Base-by-base conservation (phyloP, 768 basidiomycete genomes). In the Lentinus tigrinus region DNA sequence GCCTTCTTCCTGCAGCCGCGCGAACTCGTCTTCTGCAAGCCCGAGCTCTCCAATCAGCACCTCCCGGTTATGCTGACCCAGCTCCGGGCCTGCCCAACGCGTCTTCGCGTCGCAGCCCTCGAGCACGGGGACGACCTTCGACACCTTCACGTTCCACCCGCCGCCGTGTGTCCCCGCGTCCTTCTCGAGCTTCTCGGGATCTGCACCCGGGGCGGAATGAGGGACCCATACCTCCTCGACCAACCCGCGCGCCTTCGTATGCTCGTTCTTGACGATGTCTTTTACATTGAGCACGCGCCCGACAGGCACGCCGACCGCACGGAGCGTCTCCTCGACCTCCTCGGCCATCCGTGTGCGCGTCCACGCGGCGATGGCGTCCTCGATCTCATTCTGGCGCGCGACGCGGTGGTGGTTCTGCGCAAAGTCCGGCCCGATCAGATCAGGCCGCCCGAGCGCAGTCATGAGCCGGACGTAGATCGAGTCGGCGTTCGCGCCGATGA, bases 401-500 rank as follows among this genome's bases (percentile, higher is more conserved):
- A 80, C 78, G 17, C 78, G 78, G 43, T 75, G 72, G 26, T 73
- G 72, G 56, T 79, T 78, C 2, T 74, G 75, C 19, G 72, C 74
- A 61, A 81, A 86, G 10, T 67, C 60, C 5, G 84, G 76, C 1
- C 85, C 84, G 3, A 75, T 77, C 58, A 89, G 80, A 70, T 88
- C 88, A 1, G 77, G 62, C 2, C 87, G 82, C 13, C 73, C 78
- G 61, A 89, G 82, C 48, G 77, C 76, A 37, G 70, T 69, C 88
- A 89, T 90, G 58, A 88, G 75, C 4, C 85, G 82, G 57, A 73
- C 79, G 74, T 89, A 89, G 67, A 89, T 79, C 3, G 83, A 78
- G 68, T 89, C 88, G 0, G 85, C 85, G 62, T 89, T 89, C 26
- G 84, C 87, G 37, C 87, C 87, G 62, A 89, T 87, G 63, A 89